Evolutionary conservation across 2,329 filamentous ascomycete species (phyloP).

Genomic region (Phoma sp.): DNA sequence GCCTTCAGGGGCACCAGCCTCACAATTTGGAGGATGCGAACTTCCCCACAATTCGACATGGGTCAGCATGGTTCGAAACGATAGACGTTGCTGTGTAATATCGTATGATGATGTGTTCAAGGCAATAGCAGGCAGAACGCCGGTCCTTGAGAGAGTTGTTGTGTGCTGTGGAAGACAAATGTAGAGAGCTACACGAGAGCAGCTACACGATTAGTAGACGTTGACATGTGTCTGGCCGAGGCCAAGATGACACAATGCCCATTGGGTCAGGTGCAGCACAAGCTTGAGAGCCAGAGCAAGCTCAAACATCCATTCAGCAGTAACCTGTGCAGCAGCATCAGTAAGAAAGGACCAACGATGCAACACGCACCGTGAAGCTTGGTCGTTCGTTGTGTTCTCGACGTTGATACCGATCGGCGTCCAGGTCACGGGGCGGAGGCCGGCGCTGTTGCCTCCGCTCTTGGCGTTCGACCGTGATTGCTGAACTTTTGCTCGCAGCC

Average conservation of each 20-base stretch:
- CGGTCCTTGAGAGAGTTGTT: not conserved
- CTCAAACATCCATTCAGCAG: no score
- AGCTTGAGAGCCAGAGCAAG: no score
- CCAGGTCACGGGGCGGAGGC: not conserved
- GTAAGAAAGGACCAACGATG: no score
- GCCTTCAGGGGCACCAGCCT: slow-evolving; percentile 16
- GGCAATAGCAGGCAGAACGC: not conserved
- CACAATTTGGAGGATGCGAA: slow-evolving; percentile 16
- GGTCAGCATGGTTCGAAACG: slow-evolving; percentile 1
- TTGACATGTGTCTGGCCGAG: no score
- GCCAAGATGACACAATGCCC: no score
- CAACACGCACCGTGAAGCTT: no score
- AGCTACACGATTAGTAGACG: no score
- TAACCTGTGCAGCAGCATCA: no score
- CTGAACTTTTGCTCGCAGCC: slow-evolving; percentile 13
- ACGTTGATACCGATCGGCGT: not conserved
- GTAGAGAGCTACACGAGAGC: no score
- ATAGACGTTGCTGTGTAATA: not conserved
- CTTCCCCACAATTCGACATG: slow-evolving; percentile 18
- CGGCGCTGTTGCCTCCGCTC: slow-evolving; percentile 1
- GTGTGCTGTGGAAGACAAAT: no score
- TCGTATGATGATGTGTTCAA: not conserved
- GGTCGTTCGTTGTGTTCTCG: no score
- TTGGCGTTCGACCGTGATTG: slow-evolving; percentile 2
- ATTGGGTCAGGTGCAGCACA: no score